Evolutionary conservation across 768 basidiomycete species (phyloP).

Genomic region (Sistotremastrum suecicum): DNA sequence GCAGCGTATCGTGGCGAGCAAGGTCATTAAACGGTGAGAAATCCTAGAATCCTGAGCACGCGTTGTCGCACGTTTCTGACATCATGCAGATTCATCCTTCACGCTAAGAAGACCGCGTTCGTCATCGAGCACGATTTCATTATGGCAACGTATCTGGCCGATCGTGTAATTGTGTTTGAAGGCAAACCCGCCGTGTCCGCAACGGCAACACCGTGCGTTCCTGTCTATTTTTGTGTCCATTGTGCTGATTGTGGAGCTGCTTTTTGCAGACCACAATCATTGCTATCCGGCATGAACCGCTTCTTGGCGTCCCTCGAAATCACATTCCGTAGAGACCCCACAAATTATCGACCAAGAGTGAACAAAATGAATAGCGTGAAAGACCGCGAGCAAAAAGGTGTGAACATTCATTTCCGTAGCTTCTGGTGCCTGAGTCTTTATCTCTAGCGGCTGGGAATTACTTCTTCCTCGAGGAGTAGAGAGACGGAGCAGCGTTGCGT

Average conservation of each 20-base stretch:
- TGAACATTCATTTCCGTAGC: slow-evolving; percentile 9
- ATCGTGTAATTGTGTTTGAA: slow-evolving; percentile 90
- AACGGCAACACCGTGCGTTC: slow-evolving; percentile 75
- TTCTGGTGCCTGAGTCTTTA: slow-evolving; percentile 3
- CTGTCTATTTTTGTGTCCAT: neutral
- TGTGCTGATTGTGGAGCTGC: neutral
- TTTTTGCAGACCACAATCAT: slow-evolving; percentile 65
- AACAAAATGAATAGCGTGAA: slow-evolving; percentile 79
- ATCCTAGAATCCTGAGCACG: neutral
- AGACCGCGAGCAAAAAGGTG: slow-evolving; percentile 79
- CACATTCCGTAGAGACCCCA: slow-evolving; percentile 96
- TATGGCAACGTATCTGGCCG: slow-evolving; percentile 98
- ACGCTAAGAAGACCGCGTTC: slow-evolving; percentile 95
- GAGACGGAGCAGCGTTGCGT: no score
- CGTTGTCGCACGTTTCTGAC: slow-evolving; percentile 1
- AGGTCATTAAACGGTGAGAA: slow-evolving; percentile 87
- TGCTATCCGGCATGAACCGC: slow-evolving; percentile 94
- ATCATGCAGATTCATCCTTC: slow-evolving; percentile 65
- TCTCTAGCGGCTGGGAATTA: slow-evolving; percentile 63
- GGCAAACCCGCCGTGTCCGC: slow-evolving; percentile 78
- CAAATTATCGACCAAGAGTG: slow-evolving; percentile 80
- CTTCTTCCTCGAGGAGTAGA: slow-evolving; percentile 81
- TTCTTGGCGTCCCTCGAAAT: slow-evolving; percentile 94
- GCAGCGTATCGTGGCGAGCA: slow-evolving; percentile 95
- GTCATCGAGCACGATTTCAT: slow-evolving; percentile 99